These are phyloP conservation scores for Penicillium italicum DNA, from an alignment of 2,329 filamentous ascomycete species.

Conservation along the genomic window DNA sequence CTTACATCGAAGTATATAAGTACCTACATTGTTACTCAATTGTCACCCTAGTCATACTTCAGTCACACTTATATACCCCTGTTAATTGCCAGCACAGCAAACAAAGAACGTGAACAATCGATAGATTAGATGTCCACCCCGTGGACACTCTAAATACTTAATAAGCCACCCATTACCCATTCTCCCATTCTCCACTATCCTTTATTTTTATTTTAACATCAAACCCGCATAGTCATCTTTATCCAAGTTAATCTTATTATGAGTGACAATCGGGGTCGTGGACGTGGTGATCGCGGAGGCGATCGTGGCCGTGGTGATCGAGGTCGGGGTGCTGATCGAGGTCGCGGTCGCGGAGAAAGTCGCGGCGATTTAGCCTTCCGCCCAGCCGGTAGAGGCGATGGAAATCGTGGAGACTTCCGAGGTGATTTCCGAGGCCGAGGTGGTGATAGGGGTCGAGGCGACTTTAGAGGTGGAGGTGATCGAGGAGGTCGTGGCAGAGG, in stretches of 20 bases:
- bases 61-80: background rate
- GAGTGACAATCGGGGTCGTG: slow-evolving; percentile 10
- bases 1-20: too few relatives aligned
- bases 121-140: too few relatives aligned
- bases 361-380: slow-evolving; percentile 23
- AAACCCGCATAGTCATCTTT: background rate
- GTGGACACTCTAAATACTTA: background rate
- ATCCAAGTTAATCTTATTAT: background rate
- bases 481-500: slow-evolving; percentile 24
- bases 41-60: background rate
- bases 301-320: slow-evolving; percentile 18
- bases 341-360: slow-evolving; percentile 17
- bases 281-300: slow-evolving; percentile 19
- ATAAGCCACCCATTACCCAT: background rate
- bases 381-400: slow-evolving; percentile 8
- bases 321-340: slow-evolving; percentile 27
- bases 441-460: slow-evolving; percentile 17
- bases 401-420: slow-evolving; percentile 14
- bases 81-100: background rate
- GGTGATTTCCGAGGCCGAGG: slow-evolving; percentile 16
- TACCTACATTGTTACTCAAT: background rate
- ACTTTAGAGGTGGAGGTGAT: slow-evolving; percentile 26
- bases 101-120: background rate
- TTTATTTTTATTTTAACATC: background rate
- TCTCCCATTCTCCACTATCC: background rate